phyloP scores from a whole-genome alignment of 2,329 filamentous ascomycete genomes.

The Hypoxylon sp. region DNA sequence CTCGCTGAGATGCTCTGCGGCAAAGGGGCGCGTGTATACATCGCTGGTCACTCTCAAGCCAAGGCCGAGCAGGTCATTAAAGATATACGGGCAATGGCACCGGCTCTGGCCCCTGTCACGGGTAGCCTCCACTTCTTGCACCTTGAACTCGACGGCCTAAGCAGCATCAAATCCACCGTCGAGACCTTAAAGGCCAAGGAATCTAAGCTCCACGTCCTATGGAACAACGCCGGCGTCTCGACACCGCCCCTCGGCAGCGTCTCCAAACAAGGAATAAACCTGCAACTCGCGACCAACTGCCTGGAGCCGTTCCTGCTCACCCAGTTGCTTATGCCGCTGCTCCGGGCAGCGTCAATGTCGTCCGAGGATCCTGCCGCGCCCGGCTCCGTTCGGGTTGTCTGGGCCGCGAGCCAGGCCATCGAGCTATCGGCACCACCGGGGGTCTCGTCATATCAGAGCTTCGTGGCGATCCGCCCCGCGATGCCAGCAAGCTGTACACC shows the following conservation, averaged over 20 bases:
- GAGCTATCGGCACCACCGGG: constrained; percentile 31
- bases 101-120: neutral
- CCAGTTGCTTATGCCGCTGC: constrained; percentile 45
- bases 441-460: constrained; percentile 33
- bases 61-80: constrained; percentile 20
- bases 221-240: constrained; percentile 41
- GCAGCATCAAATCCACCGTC: constrained; percentile 23
- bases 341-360: constrained; percentile 40
- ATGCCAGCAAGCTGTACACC: constrained; percentile 27
- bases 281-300: constrained; percentile 48
- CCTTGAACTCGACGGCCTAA: constrained; percentile 32
- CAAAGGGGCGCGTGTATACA: constrained; percentile 19
- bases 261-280: constrained; percentile 48
- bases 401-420: constrained; percentile 28
- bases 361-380: neutral
- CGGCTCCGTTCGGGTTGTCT: constrained; percentile 33
- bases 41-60: constrained; percentile 25
- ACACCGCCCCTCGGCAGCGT: constrained; percentile 27
- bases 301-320: constrained; percentile 49
- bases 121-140: constrained; percentile 27
- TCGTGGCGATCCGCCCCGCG: constrained; percentile 18
- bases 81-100: neutral
- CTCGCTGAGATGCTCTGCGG: constrained; percentile 28
- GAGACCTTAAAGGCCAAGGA: constrained; percentile 24
- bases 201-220: constrained; percentile 28